phyloP scores from a whole-genome alignment of 2,329 filamentous ascomycete species.

The Claviceps arundinis region DNA sequence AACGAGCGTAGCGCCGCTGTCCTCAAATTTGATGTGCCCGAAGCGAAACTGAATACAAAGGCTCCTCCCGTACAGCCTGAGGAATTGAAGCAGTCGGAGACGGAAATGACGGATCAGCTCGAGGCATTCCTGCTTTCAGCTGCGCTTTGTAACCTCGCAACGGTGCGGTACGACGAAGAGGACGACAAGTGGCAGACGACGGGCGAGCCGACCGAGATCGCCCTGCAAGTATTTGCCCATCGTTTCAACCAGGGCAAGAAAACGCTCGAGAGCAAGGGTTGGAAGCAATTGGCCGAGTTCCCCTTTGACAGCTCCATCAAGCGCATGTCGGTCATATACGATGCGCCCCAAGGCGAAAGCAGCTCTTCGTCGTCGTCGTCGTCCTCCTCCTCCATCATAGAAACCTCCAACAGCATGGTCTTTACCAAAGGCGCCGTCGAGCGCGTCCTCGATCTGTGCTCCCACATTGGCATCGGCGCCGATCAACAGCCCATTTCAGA shows the following conservation, averaged over 20 bases:
- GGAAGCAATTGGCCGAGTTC: constrained; percentile 55
- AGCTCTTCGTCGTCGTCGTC: background rate
- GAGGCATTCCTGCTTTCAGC: constrained; percentile 39
- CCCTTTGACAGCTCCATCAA: constrained; percentile 71
- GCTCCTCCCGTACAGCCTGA: background rate
- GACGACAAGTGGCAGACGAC: constrained; percentile 49
- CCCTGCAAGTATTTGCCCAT: constrained; percentile 61
- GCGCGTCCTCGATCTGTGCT: constrained; percentile 44
- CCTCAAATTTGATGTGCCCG: constrained; percentile 49
- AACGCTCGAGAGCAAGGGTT: constrained; percentile 35
- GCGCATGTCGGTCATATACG: constrained; percentile 67
- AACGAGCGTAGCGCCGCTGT: constrained; percentile 45
- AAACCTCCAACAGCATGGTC: constrained; percentile 33
- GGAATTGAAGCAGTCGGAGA: constrained; percentile 21
- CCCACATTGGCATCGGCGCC: constrained; percentile 29
- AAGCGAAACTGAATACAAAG: constrained; percentile 34
- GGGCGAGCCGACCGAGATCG: constrained; percentile 63
- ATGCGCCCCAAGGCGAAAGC: constrained; percentile 28
- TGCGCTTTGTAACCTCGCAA: constrained; percentile 53
- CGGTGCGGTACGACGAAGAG: constrained; percentile 40
- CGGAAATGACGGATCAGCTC: constrained; percentile 36
- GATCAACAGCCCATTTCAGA: constrained; percentile 33
- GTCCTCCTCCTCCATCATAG: constrained; percentile 17
- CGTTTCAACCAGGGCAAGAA: constrained; percentile 51
- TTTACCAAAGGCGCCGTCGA: constrained; percentile 53